phyloP scores from a whole-genome alignment of 805 yeast genomes.

The Candida sithepensis region DNA sequence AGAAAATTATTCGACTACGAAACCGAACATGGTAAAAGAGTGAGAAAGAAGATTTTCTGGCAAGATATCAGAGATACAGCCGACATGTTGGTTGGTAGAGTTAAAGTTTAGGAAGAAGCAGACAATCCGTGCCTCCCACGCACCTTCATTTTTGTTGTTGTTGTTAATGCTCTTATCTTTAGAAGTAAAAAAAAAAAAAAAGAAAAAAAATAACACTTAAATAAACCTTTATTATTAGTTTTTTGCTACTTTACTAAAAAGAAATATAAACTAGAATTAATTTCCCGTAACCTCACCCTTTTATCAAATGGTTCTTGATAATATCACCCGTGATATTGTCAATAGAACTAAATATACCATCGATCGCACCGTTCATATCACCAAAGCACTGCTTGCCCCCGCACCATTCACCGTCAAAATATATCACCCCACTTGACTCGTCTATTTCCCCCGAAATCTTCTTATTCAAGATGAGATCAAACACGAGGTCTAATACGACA shows the following conservation, averaged over 20 bases:
- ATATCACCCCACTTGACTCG: slow-evolving; percentile 16
- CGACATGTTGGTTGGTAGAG: slow-evolving; percentile 81
- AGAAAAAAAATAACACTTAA: background rate
- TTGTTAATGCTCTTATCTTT: background rate
- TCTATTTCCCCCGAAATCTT: slow-evolving; percentile 25
- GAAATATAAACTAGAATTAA: no score
- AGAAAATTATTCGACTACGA: slow-evolving; percentile 81
- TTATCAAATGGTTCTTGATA: background rate
- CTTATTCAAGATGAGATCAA: slow-evolving; percentile 18
- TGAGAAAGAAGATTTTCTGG: slow-evolving; percentile 92
- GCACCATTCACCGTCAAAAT: slow-evolving; percentile 7
- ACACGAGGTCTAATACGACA: slow-evolving; percentile 11
- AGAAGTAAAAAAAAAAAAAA: no score
- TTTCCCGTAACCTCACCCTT: background rate
- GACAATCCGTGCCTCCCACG: no score
- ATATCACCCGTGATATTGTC: slow-evolving; percentile 9
- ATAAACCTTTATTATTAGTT: no score
- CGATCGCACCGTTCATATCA: background rate
- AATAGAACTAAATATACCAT: slow-evolving; percentile 9
- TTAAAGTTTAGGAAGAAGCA: slow-evolving; percentile 11
- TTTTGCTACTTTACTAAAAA: no score
- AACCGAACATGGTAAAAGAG: slow-evolving; percentile 74
- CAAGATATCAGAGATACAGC: slow-evolving; percentile 66
- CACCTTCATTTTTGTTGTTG: no score
- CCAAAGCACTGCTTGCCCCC: background rate